phyloP scores from a whole-genome alignment of 148 eudicot species.

The Linanthus parryae region DNA sequence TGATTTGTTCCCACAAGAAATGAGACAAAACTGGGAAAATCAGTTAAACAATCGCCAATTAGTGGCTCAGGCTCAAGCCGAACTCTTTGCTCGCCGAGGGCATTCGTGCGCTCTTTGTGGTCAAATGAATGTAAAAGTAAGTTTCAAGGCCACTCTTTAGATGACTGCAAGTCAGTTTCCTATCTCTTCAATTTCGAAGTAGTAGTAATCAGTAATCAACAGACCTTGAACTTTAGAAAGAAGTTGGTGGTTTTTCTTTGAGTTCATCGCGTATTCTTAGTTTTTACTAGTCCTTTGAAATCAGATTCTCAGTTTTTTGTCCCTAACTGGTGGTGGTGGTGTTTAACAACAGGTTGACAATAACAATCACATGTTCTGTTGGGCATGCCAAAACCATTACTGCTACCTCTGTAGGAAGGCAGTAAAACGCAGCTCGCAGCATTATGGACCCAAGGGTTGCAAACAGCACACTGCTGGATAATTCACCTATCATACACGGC shows the following conservation, averaged over 20 bases:
- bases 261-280: no score
- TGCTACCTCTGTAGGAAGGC: constrained; percentile 70
- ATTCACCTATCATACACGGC: no score
- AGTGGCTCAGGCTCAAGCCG: constrained; percentile 45
- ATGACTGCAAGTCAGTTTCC: no score
- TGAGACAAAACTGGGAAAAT: constrained; percentile 55
- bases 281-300: no score
- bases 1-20: constrained; percentile 68
- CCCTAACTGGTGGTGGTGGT: no score
- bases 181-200: no score
- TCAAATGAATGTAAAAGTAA: constrained; percentile 72
- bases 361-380: constrained; percentile 93
- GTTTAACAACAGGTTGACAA: constrained; percentile 53
- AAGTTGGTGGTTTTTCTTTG: no score
- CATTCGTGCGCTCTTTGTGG: constrained; percentile 69
- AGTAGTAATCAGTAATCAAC: no score
- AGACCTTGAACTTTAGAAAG: no score
- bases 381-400: constrained; percentile 86
- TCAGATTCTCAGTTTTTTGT: no score
- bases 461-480: constrained; percentile 77
- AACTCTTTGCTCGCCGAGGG: constrained; percentile 28
- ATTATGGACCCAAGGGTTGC: constrained; percentile 85
- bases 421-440: constrained; percentile 63
- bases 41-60: constrained; percentile 46
- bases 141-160: no score